These are phyloP conservation scores for Pichia sp. DNA, from an alignment of 1,139 yeast species.

Conservation along the genomic window DNA sequence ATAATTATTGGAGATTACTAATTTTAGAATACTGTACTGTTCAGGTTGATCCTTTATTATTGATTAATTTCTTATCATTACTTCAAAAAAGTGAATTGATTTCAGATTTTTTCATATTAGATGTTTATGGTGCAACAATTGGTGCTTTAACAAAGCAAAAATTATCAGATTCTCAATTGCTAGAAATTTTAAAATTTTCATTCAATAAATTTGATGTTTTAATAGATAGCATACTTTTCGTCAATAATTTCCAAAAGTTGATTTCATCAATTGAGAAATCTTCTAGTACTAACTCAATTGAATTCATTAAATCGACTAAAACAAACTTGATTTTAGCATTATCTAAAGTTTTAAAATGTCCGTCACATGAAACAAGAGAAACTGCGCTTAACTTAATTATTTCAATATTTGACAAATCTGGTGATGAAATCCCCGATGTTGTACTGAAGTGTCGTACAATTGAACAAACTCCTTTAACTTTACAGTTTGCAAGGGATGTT, in stretches of 20 bases:
- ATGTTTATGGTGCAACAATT: slow-evolving; percentile 25
- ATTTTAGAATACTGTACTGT: slow-evolving; percentile 28
- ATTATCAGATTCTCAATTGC: slow-evolving; percentile 14
- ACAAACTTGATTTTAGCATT: slow-evolving; percentile 14
- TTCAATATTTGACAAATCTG: slow-evolving; percentile 15
- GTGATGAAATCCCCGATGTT: slow-evolving; percentile 20
- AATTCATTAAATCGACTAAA: slow-evolving; percentile 10
- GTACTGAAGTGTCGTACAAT: slow-evolving; percentile 43
- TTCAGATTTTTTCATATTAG: slow-evolving; percentile 20
- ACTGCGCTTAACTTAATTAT: slow-evolving; percentile 23
- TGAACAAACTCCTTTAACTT: slow-evolving; percentile 66
- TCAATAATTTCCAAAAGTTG: slow-evolving; percentile 16
- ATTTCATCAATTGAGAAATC: slow-evolving; percentile 9
- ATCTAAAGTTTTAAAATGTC: slow-evolving; percentile 18
- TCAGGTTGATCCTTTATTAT: slow-evolving; percentile 13
- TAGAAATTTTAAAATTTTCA: slow-evolving; percentile 12
- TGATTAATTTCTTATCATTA: slow-evolving; percentile 18
- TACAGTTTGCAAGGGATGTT: slow-evolving; percentile 71
- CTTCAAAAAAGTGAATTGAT: slow-evolving; percentile 3
- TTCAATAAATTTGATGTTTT: slow-evolving; percentile 12
- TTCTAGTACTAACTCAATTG: slow-evolving; percentile 3
- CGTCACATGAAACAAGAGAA: slow-evolving; percentile 25
- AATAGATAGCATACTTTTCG: slow-evolving; percentile 18
- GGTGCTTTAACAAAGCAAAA: slow-evolving; percentile 23
- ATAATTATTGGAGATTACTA: slow-evolving; percentile 38